Evolutionary conservation across 345 rosid species (phyloP).

Genomic region (Melaleuca quinquenervia): DNA sequence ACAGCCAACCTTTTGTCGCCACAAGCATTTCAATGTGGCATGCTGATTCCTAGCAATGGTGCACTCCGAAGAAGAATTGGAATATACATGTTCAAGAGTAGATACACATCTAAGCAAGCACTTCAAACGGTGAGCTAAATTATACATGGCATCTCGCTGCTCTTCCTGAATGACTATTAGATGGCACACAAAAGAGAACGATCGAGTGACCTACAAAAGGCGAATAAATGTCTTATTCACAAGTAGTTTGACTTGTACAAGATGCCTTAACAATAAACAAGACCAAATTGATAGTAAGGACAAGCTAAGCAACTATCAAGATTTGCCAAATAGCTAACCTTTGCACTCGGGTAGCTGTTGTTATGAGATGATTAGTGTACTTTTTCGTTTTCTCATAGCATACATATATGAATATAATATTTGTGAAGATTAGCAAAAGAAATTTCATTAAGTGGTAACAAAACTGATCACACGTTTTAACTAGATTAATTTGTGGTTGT

Average conservation of each 20-base stretch:
- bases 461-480: not conserved
- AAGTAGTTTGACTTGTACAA: not conserved
- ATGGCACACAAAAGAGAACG: slow-evolving; percentile 73
- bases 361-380: not conserved
- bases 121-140: slow-evolving; percentile 37
- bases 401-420: not conserved
- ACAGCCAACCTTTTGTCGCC: slow-evolving; percentile 72
- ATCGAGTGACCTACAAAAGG: slow-evolving; percentile 46
- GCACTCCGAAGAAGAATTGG: slow-evolving; percentile 17
- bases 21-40: slow-evolving; percentile 41
- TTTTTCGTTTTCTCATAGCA: not conserved
- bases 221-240: not conserved
- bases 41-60: slow-evolving; percentile 41
- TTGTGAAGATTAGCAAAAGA: not conserved
- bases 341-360: not conserved
- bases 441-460: not conserved
- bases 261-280: not conserved
- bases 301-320: not conserved
- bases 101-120: slow-evolving; percentile 28
- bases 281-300: not conserved
- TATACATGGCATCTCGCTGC: slow-evolving; percentile 59
- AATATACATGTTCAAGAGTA: slow-evolving; percentile 27
- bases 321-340: not conserved
- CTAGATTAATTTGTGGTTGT: not conserved
- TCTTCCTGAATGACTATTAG: slow-evolving; percentile 62